Base-by-base conservation (phyloP, 1,284 basidiomycete species). In the Abortiporus biennis region DNA sequence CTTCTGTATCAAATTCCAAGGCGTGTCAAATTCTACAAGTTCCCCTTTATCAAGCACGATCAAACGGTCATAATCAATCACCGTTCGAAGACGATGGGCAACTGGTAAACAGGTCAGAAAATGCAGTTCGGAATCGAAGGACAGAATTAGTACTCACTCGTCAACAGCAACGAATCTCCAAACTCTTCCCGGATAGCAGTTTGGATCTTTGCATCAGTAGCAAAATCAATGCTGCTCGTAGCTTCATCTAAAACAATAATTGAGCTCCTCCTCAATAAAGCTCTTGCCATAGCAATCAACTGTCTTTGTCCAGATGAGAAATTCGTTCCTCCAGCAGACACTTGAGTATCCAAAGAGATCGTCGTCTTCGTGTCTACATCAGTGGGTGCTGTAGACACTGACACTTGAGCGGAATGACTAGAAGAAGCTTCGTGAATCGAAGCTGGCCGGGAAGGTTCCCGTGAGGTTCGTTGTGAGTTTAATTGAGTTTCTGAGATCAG, bases 251-350 rank as follows among this genome's bases (percentile, higher is more conserved):
- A 69, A 22, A 92, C 78, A 40, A 92, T 82, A 46, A 92, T 77
- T 13, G 82, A 74, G 47, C 83, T 86, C 4, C 78, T 73, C 6
- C 87, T 70, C 6, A 94, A 68, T 12, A 93, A 70, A 0, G 87
- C 87, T 13, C 87, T 72, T 2, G 84, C 83, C 75, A 88, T 78
- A 1, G 88, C 85, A 17, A 93, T 76, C 2, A 93, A 69, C 61
- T 93, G 90, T 15, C 86, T 59, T 54, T 94, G 89, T 3, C 90
- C 91, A 47, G 87, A 85, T 2, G 85, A 89, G 55, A 92, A 89
- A 64, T 92, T 92, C 43, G 76, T 72, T 4, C 90, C 90, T 1
- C 87, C 87, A 1, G 85, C 71, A 0, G 85, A 85, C 2, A 92
- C 81, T 49, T 80, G 74, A 0, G 83, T 84, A 29, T 85, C 77